phyloP scores from a whole-genome alignment of 805 yeast species.

The Cyberlindnera xishuangbannaensis region DNA sequence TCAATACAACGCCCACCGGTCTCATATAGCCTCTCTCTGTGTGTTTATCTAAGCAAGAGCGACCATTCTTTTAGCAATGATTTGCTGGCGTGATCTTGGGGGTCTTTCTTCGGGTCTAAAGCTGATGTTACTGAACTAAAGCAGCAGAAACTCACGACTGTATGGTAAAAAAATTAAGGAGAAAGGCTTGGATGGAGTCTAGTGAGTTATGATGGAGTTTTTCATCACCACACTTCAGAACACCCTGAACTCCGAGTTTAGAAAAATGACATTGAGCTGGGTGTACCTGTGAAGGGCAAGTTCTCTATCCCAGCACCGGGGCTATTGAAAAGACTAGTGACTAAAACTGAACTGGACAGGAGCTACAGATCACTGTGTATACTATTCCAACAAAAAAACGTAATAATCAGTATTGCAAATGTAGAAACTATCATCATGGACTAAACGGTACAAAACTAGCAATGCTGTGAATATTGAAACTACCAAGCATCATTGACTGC shows the following conservation, averaged over 20 bases:
- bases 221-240: conserved; percentile 83
- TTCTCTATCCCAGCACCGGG: conserved; percentile 73
- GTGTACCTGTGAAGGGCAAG: conserved; percentile 69
- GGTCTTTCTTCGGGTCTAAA: conserved; percentile 89
- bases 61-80: too few relatives aligned
- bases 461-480: too few relatives aligned
- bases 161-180: conserved; percentile 85
- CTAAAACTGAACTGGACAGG: conserved; percentile 96
- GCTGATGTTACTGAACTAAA: conserved; percentile 96
- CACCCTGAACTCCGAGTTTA: conserved; percentile 86
- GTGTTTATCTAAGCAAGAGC: too few relatives aligned
- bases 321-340: conserved; percentile 86
- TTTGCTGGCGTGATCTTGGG: conserved; percentile 95
- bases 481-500: too few relatives aligned
- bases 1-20: conserved; percentile 92
- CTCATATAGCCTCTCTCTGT: conserved; percentile 94
- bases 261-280: conserved; percentile 93
- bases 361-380: too few relatives aligned
- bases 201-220: conserved; percentile 85
- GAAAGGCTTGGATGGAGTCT: conserved; percentile 67
- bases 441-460: too few relatives aligned
- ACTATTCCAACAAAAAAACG: too few relatives aligned
- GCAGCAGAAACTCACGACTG: conserved; percentile 90
- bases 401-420: too few relatives aligned
- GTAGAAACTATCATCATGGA: too few relatives aligned